Percentiles rank a stretch among this genome's conserved stretches.
phyloP scores from a whole-genome alignment of 257 asterid species.

The Solanum appendiculatum region DNA sequence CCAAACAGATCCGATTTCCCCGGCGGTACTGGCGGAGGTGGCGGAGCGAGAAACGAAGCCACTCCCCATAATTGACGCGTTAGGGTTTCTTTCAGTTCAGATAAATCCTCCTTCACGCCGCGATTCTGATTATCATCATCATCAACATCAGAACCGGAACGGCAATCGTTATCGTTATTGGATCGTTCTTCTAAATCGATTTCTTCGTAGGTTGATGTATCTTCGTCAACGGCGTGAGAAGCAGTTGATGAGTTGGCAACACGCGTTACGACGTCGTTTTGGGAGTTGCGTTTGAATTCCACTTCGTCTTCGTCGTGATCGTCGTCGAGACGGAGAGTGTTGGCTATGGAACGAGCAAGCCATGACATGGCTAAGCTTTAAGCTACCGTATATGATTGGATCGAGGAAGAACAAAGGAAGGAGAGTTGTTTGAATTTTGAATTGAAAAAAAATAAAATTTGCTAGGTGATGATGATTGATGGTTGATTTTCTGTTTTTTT shows the following conservation, averaged over 20 bases:
- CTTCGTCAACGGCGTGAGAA: constrained; percentile 7
- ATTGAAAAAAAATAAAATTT: background rate
- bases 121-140: constrained; percentile 34
- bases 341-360: constrained; percentile 88
- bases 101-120: constrained; percentile 78
- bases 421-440: background rate
- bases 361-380: constrained; percentile 50
- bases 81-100: constrained; percentile 72
- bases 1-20: constrained; percentile 12
- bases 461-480: background rate
- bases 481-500: background rate
- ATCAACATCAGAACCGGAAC: background rate
- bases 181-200: constrained; percentile 21
- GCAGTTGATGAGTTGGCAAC: background rate
- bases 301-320: constrained; percentile 12
- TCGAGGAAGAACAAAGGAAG: background rate
- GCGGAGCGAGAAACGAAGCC: constrained; percentile 96
- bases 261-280: constrained; percentile 7
- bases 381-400: background rate
- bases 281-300: background rate
- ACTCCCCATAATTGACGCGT: constrained; percentile 90
- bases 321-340: constrained; percentile 66
- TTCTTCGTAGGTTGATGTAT: constrained; percentile 1
- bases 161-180: constrained; percentile 9
- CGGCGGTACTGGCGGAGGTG: constrained; percentile 50